Base-by-base conservation (phyloP, 129 eudicot genomes). In the Saposhnikovia divaricata region DNA sequence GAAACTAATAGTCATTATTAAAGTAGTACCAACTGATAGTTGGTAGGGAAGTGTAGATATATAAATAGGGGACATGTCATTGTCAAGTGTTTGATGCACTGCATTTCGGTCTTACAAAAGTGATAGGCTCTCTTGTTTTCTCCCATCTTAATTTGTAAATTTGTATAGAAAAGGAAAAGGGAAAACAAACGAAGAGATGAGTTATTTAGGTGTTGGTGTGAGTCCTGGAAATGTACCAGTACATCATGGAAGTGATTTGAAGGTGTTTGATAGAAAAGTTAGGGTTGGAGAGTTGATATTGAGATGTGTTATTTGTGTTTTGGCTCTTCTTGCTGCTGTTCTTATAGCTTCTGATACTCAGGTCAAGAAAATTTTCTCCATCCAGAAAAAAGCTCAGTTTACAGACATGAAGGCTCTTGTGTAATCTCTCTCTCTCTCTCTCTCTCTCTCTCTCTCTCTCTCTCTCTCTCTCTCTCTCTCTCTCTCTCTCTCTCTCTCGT, bases 361-460 rank as follows among this genome's bases (percentile, higher is more conserved):
- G 77, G 92, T 89, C 40, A 86, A 83, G 74, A 86, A 85, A 39
- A 87, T 93, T 78, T 93, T 93, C 85, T 80, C 88, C 23, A 82
- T 93, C 21, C 75, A 78, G 74, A 91, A 91, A 79, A 84, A 78
- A 76, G 98, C 98, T 75, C 89, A 88, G 70, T 93, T 86, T 72
- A 91, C 91, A 7, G 92, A 89, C 78, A 93, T 93, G 98, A 93
- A 87, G 85, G 63, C 97, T 46, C 90, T 93, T 72, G 91, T 89
- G 98, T 93, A 86, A 8, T 37, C 74, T 37, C 44, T 37, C 43
- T 37, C 19, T 37, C 43, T 15, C 43, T 15, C 43, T 15, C 43
- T 15, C 23, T n/a, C n/a, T n/a, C n/a, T n/a, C n/a, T n/a, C n/a
- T n/a, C n/a, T n/a, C n/a, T n/a, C n/a, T n/a, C n/a, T n/a, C n/a